These are phyloP conservation scores for Sclerotinia nivalis DNA, from an alignment of 2,329 filamentous ascomycete genomes.

Conservation along the genomic window DNA sequence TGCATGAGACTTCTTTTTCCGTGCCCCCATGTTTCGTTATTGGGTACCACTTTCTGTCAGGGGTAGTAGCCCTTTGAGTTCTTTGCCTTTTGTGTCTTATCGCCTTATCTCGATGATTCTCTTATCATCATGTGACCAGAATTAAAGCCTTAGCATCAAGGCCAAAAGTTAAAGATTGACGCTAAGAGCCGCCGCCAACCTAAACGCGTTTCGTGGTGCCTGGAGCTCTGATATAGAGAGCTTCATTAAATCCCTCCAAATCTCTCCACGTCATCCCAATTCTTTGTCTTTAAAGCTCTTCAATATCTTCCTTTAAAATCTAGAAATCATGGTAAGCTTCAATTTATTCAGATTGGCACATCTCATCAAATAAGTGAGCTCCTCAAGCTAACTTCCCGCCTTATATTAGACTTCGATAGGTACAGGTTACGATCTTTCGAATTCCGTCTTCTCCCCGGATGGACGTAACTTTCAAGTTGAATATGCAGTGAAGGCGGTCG, in stretches of 20 bases:
- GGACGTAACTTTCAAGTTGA: slow-evolving; percentile 99
- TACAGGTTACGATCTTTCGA: slow-evolving; percentile 98
- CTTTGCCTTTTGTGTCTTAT: not conserved
- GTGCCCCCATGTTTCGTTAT: not conserved
- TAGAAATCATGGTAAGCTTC: slow-evolving; percentile 41
- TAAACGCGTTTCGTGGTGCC: slow-evolving; percentile 40
- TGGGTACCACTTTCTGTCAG: slow-evolving; percentile 8
- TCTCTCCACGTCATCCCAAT: slow-evolving; percentile 25
- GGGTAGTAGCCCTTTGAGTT: not conserved
- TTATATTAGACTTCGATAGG: slow-evolving; percentile 91
- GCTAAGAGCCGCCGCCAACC: slow-evolving; percentile 25
- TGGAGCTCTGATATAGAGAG: slow-evolving; percentile 36
- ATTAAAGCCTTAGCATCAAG: not conserved
- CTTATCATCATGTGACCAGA: slow-evolving; percentile 9
- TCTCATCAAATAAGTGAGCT: not conserved
- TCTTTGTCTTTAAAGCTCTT: slow-evolving; percentile 22
- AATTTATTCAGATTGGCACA: not conserved
- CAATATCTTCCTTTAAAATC: slow-evolving; percentile 20
- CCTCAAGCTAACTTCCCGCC: slow-evolving; percentile 31
- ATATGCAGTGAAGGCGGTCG: slow-evolving; percentile 97
- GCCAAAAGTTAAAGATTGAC: slow-evolving; percentile 1
- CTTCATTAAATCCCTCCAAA: slow-evolving; percentile 29
- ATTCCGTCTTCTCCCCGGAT: slow-evolving; percentile 99
- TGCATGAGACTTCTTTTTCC: not conserved
- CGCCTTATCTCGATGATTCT: not conserved